These are phyloP conservation scores for Casaregolazyma suthepensis DNA, from an alignment of 1,139 yeast species.

Conservation along the genomic window DNA sequence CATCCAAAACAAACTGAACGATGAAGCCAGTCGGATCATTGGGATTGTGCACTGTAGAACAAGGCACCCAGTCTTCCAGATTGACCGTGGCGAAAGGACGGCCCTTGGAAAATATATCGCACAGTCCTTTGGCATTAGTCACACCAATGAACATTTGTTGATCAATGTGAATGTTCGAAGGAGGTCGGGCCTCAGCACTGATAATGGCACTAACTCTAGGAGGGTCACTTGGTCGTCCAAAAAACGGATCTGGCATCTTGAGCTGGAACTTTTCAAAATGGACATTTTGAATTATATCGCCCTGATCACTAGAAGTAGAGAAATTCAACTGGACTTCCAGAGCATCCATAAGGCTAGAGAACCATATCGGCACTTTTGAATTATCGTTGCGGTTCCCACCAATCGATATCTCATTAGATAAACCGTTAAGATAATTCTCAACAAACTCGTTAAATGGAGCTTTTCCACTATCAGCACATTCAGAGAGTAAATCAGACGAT, in stretches of 20 bases:
- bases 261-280: slow-evolving; percentile 21
- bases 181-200: slow-evolving; percentile 20
- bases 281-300: slow-evolving; percentile 21
- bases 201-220: slow-evolving; percentile 25
- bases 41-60: slow-evolving; percentile 23
- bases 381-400: slow-evolving; percentile 15
- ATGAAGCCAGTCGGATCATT: slow-evolving; percentile 18
- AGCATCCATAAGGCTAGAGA: slow-evolving; percentile 13
- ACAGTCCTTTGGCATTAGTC: slow-evolving; percentile 25
- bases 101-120: slow-evolving; percentile 25
- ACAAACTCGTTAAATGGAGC: slow-evolving; percentile 23
- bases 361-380: slow-evolving; percentile 18
- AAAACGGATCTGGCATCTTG: slow-evolving; percentile 20
- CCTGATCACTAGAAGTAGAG: slow-evolving; percentile 9
- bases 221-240: slow-evolving; percentile 14
- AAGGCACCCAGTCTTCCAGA: slow-evolving; percentile 32
- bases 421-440: slow-evolving; percentile 21
- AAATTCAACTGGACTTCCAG: slow-evolving; percentile 15
- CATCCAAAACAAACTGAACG: slow-evolving; percentile 24
- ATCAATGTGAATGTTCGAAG: slow-evolving; percentile 17
- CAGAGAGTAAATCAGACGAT: slow-evolving; percentile 14
- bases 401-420: slow-evolving; percentile 13
- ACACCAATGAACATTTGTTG: slow-evolving; percentile 16
- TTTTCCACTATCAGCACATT: slow-evolving; percentile 17
- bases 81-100: slow-evolving; percentile 27